These are phyloP conservation scores for Arabidopsis thaliana DNA, from an alignment of 345 rosid genomes.

Conservation along the genomic window TAIR10.1 NC_003075.7:9905501-9906000, in stretches of 20 bases:
- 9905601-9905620: neutral
- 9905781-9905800: neutral
- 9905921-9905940: conserved; percentile 27
- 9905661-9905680: conserved; percentile 23
- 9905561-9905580: no score
- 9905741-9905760: neutral
- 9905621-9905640: neutral
- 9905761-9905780: neutral
- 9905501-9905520: no score
- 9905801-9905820: conserved; percentile 11
- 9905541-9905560: no score
- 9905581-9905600: no score
- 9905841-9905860: conserved; percentile 17
- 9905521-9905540: no score
- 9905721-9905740: conserved; percentile 35
- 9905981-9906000: neutral
- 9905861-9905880: conserved; percentile 26
- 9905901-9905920: conserved; percentile 25
- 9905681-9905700: conserved; percentile 31
- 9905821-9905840: conserved; percentile 21
- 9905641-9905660: conserved; percentile 24
- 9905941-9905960: conserved; percentile 34
- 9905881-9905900: conserved; percentile 9
- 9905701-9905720: conserved; percentile 8
- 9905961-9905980: neutral